A percentile compares a stretch with the other conserved stretches of the same genome.
phyloP scores from a whole-genome alignment of 768 basidiomycete genomes.

The Mycena maculata region DNA sequence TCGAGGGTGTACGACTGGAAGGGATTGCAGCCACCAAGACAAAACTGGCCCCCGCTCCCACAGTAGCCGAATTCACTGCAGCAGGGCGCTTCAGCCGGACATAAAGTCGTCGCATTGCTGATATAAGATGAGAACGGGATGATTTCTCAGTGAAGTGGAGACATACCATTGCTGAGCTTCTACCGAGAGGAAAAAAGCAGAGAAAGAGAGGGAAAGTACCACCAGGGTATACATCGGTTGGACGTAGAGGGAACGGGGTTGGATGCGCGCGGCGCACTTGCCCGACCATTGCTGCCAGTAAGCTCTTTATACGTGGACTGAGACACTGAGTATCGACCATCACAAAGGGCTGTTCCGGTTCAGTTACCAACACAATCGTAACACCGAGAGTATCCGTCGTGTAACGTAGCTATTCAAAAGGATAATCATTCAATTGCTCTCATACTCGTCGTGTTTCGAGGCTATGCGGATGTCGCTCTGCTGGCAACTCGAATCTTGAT shows the following conservation, averaged over 20 bases:
- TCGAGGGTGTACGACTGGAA: slow-evolving; percentile 68
- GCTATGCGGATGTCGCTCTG: too few species aligned
- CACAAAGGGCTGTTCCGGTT: neutral
- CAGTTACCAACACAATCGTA: too few species aligned
- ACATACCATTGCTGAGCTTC: slow-evolving; percentile 12
- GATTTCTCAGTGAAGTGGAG: too few species aligned
- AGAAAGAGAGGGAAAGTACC: slow-evolving; percentile 15
- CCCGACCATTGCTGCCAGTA: neutral
- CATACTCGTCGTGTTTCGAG: too few species aligned
- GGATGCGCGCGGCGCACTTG: slow-evolving; percentile 12
- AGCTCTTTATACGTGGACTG: neutral
- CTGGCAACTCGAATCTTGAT: too few species aligned
- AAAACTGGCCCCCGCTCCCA: slow-evolving; percentile 68
- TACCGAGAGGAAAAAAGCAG: neutral
- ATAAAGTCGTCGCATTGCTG: slow-evolving; percentile 57
- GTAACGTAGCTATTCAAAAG: too few species aligned
- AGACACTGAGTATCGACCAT: neutral
- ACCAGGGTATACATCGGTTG: slow-evolving; percentile 18
- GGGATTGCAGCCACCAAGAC: slow-evolving; percentile 87
- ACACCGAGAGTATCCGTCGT: too few species aligned
- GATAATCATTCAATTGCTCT: too few species aligned
- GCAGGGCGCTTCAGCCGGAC: slow-evolving; percentile 60
- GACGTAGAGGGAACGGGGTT: neutral
- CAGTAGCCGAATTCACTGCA: slow-evolving; percentile 69
- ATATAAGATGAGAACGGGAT: neutral